Conservation (phyloP, 139 green algal genomes). For the Pleodorina starrii region DNA sequence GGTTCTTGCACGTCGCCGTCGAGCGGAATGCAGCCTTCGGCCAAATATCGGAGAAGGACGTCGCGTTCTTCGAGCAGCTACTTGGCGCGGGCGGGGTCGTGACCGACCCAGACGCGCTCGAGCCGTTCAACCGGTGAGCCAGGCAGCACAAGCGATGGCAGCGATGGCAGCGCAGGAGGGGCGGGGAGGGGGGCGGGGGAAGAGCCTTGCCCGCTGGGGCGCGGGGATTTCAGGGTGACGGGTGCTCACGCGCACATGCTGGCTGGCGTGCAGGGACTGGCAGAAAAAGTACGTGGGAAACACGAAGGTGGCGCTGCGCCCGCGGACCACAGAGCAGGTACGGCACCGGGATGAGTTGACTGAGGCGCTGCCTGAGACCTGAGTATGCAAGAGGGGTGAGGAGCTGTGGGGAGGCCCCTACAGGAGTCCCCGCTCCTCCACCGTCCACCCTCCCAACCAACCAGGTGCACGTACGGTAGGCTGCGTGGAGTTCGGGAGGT, state of each 20-base stretch:
- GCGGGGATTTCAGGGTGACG: too few species aligned
- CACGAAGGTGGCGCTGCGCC: conserved; percentile 71
- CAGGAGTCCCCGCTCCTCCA: too few species aligned
- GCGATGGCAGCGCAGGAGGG: too few species aligned
- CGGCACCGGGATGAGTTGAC: background rate
- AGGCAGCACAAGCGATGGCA: background rate
- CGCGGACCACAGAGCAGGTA: conserved; percentile 77
- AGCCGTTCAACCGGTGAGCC: conserved; percentile 77
- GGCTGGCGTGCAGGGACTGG: conserved; percentile 93
- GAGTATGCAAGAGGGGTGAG: too few species aligned
- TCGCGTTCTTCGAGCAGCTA: conserved; percentile 71
- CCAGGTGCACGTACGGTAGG: too few species aligned
- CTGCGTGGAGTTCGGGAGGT: too few species aligned
- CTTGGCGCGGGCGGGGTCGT: conserved; percentile 77
- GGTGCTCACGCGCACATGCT: too few species aligned
- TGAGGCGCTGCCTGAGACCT: too few species aligned
- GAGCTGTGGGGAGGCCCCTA: too few species aligned
- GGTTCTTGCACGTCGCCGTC: background rate
- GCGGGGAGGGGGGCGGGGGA: too few species aligned
- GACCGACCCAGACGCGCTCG: conserved; percentile 74
- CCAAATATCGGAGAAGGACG: conserved; percentile 60
- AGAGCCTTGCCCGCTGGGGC: too few species aligned
- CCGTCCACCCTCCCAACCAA: too few species aligned
- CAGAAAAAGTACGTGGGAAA: conserved; percentile 89
- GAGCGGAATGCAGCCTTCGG: conserved; percentile 53